Percentiles rank a stretch among this genome's conserved stretches.
phyloP scores from a whole-genome alignment of 495 filamentous ascomycete genomes.

The Chlorociboria aeruginascens region DNA sequence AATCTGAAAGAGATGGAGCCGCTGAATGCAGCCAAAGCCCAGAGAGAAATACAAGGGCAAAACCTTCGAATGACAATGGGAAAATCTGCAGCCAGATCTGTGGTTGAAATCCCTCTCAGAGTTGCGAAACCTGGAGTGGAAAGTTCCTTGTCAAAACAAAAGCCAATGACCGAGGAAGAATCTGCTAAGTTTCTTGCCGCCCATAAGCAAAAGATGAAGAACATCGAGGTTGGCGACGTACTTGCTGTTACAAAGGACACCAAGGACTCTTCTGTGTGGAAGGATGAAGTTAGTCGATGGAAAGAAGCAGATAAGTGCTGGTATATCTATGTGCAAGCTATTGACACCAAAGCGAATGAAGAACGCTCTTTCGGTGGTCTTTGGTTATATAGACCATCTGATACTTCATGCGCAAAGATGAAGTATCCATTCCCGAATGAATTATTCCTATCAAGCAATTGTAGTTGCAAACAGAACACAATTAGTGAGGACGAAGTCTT shows the following conservation, averaged over 20 bases:
- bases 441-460: constrained; percentile 66
- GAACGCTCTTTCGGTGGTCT: constrained; percentile 41
- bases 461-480: constrained; percentile 42
- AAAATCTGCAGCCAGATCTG: background rate
- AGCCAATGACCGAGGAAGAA: background rate
- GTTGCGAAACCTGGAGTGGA: background rate
- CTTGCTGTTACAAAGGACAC: constrained; percentile 33
- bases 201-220: background rate
- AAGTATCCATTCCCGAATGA: constrained; percentile 58
- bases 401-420: constrained; percentile 52
- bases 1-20: constrained; percentile 25
- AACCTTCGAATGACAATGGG: constrained; percentile 2
- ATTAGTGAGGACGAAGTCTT: constrained; percentile 41
- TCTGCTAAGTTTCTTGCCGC: background rate
- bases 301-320: constrained; percentile 33
- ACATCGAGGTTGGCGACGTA: constrained; percentile 35
- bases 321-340: constrained; percentile 54
- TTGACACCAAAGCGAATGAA: constrained; percentile 25
- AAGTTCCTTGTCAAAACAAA: no score
- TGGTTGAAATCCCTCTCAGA: background rate
- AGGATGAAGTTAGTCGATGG: constrained; percentile 26
- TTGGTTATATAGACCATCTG: constrained; percentile 59
- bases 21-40: constrained; percentile 4
- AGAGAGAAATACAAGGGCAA: constrained; percentile 4
- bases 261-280: constrained; percentile 38